These are phyloP conservation scores for Parastagonospora nodorum DNA, from an alignment of 2,329 filamentous ascomycete species.

Conservation along the genomic window DNA sequence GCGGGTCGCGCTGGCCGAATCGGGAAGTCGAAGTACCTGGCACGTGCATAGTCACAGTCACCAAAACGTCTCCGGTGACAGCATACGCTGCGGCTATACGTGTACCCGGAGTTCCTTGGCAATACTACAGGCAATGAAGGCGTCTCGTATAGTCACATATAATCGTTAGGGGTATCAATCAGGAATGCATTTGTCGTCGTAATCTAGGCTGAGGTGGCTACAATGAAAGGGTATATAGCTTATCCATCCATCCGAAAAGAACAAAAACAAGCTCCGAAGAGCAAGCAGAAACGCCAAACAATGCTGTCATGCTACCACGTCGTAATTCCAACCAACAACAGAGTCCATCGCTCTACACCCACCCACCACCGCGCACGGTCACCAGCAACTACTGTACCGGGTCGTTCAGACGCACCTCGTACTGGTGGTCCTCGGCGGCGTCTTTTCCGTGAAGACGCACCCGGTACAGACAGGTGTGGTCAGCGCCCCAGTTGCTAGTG, in stretches of 20 bases:
- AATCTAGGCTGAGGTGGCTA: not conserved
- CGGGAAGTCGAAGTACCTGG: constrained; percentile 17
- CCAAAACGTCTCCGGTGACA: not conserved
- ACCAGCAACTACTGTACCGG: constrained; percentile 9
- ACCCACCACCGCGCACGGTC: too few relatives aligned
- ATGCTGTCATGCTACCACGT: not conserved
- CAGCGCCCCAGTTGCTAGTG: constrained; percentile 50
- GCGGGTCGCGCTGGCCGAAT: constrained; percentile 26
- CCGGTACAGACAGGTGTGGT: constrained; percentile 55
- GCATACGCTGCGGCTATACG: too few relatives aligned
- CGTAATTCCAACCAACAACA: not conserved
- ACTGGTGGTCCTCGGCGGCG: constrained; percentile 21
- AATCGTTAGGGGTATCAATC: not conserved
- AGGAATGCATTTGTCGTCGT: constrained; percentile 1
- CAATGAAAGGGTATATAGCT: constrained; percentile 9
- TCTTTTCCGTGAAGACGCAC: constrained; percentile 50
- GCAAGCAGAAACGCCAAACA: constrained; percentile 6
- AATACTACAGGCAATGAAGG: not conserved
- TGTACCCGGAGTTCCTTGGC: not conserved
- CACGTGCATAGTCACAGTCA: constrained; percentile 6
- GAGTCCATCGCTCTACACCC: too few relatives aligned
- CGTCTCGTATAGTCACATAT: too few relatives aligned
- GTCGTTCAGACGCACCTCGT: constrained; percentile 23
- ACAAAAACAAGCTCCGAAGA: not conserved
- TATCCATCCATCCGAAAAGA: constrained; percentile 1